A percentile compares a stretch with the other conserved stretches of the same genome.
Conservation (phyloP, 2,329 filamentous ascomycete species). For the Colletotrichum costaricense region DNA sequence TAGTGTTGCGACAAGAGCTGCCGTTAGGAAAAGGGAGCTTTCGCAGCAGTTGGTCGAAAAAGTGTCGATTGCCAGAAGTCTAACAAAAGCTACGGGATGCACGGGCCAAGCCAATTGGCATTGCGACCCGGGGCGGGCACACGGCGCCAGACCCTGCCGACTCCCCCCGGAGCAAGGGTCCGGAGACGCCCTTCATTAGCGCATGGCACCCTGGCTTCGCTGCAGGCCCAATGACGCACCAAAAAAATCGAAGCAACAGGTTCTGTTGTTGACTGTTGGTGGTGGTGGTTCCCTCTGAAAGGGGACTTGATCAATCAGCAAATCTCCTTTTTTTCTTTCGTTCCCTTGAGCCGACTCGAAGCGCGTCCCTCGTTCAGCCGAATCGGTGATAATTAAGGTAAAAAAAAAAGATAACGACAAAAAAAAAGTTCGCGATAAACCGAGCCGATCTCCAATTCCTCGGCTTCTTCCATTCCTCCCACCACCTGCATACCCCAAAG, state of each 20-base stretch:
- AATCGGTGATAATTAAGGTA: neutral
- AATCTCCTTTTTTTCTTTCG: neutral
- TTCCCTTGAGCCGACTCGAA: constrained; percentile 8
- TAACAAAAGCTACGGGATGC: neutral
- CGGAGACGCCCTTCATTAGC: neutral
- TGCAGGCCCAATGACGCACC: constrained; percentile 30
- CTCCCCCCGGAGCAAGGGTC: constrained; percentile 15
- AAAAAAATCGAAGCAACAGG: neutral
- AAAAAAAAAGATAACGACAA: neutral
- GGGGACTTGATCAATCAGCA: neutral
- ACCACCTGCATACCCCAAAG: neutral
- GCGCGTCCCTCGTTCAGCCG: constrained; percentile 7
- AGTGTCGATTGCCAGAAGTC: neutral
- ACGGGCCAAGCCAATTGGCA: neutral
- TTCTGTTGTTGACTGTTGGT: neutral
- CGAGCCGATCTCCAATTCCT: constrained; percentile 21
- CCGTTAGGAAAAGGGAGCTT: neutral
- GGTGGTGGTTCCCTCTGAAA: neutral
- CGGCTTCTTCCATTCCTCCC: constrained; percentile 11
- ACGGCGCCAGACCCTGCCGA: constrained; percentile 25
- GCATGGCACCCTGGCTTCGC: constrained; percentile 21
- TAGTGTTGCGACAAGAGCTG: neutral
- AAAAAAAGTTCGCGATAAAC: constrained; percentile 34
- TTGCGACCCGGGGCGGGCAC: neutral
- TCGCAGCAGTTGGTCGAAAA: neutral